A percentile compares a stretch with the other conserved stretches of the same genome.
Conservation (phyloP, 2,329 filamentous ascomycete species). For the Ophiognomonia clavigignenti-juglandacearum region DNA sequence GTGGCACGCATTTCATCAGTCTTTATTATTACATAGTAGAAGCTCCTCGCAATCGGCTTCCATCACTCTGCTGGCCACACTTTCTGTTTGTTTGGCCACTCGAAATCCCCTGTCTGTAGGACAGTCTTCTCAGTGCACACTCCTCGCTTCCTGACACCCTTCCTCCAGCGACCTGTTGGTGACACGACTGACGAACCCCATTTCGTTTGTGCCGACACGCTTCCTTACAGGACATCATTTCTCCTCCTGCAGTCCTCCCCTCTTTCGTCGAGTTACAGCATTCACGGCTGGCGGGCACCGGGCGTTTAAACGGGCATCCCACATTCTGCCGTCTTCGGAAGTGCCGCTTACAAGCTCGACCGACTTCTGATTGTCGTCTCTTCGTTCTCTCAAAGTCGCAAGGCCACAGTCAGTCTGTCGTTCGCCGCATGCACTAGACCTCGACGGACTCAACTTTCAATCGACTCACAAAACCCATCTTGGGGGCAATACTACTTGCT, state of each 20-base stretch:
- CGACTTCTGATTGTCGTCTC: neutral
- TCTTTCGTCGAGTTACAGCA: conserved; percentile 2
- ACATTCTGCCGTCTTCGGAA: neutral
- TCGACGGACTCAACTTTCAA: too few relatives aligned
- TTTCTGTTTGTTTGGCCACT: conserved; percentile 1
- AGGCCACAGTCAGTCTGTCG: too few relatives aligned
- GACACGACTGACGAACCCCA: conserved; percentile 8
- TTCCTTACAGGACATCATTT: neutral
- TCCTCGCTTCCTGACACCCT: too few relatives aligned
- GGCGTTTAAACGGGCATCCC: neutral
- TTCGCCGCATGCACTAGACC: too few relatives aligned
- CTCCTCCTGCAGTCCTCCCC: conserved; percentile 7
- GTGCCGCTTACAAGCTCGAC: conserved; percentile 5
- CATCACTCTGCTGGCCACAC: conserved; percentile 4
- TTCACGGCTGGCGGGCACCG: conserved; percentile 5
- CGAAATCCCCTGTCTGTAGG: neutral
- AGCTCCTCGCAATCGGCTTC: conserved; percentile 9
- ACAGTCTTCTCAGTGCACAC: neutral
- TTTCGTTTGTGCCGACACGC: conserved; percentile 2
- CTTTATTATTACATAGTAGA: conserved; percentile 12
- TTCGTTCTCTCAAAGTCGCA: conserved; percentile 3
- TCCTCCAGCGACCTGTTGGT: neutral
- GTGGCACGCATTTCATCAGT: too few relatives aligned
- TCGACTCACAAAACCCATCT: too few relatives aligned
- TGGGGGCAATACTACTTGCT: too few relatives aligned